Evolutionary conservation across 257 asterid species (phyloP).

Genomic region (Cordia subcordata): DNA sequence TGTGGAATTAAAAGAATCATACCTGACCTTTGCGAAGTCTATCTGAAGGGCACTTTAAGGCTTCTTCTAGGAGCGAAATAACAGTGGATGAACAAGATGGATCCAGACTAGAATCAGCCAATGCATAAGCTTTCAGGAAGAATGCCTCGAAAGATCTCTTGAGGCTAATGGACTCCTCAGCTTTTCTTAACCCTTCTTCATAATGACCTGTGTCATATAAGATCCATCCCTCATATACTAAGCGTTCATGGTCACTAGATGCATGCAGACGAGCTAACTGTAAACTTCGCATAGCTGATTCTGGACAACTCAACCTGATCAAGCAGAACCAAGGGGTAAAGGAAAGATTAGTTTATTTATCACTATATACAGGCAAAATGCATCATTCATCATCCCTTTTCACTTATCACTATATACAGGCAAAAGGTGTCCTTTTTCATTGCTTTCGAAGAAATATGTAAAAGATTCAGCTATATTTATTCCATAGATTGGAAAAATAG

Average conservation of each 20-base stretch:
- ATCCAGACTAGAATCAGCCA: constrained; percentile 93
- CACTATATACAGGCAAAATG: neutral
- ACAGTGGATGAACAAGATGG: constrained; percentile 90
- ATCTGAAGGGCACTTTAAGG: constrained; percentile 94
- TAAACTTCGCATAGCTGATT: constrained; percentile 96
- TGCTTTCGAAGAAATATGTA: too few species aligned
- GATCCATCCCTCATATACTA: constrained; percentile 99
- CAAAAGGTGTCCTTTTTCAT: too few species aligned
- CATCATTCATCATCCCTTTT: too few species aligned
- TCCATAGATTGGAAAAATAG: too few species aligned
- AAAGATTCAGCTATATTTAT: too few species aligned
- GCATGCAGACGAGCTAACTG: constrained; percentile 93
- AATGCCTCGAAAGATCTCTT: constrained; percentile 98
- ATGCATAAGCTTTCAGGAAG: constrained; percentile 97
- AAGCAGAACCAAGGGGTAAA: constrained; percentile 11
- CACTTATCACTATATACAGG: neutral
- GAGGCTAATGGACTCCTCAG: constrained; percentile 87
- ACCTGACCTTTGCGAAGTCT: constrained; percentile 99
- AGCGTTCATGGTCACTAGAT: constrained; percentile 75
- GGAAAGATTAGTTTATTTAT: neutral
- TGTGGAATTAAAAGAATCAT: constrained; percentile 11
- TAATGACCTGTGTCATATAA: constrained; percentile 94
- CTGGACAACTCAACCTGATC: constrained; percentile 88
- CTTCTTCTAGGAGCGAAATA: constrained; percentile 90
- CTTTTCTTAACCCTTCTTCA: constrained; percentile 87